Conservation (phyloP, 192 early-diverging fungal genomes). For the Backusella circina region DNA sequence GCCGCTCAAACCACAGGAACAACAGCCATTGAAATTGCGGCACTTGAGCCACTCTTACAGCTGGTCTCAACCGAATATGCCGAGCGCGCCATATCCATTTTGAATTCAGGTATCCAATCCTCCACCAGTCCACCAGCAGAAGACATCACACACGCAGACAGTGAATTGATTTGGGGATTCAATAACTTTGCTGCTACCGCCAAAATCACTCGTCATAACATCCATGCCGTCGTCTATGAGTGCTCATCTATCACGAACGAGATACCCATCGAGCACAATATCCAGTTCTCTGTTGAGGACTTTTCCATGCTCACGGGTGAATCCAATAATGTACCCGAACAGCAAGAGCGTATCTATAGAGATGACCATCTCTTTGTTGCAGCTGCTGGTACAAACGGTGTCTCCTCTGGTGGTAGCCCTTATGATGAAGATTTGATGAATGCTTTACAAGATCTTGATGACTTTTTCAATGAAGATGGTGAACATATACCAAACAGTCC, state of each 20-base stretch:
- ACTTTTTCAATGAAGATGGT: slow-evolving; percentile 38
- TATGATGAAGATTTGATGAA: slow-evolving; percentile 36
- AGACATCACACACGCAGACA: slow-evolving; percentile 13
- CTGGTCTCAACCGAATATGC: slow-evolving; percentile 62
- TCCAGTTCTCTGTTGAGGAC: slow-evolving; percentile 35
- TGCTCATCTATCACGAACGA: slow-evolving; percentile 35
- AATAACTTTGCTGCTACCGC: slow-evolving; percentile 19
- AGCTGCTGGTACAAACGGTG: neutral
- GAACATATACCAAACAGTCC: slow-evolving; percentile 16
- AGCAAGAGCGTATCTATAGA: slow-evolving; percentile 1
- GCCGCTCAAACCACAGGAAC: neutral
- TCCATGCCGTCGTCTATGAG: slow-evolving; percentile 42
- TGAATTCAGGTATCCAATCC: slow-evolving; percentile 60
- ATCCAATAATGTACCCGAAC: neutral
- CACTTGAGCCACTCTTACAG: slow-evolving; percentile 65
- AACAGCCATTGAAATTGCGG: slow-evolving; percentile 52
- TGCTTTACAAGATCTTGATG: slow-evolving; percentile 41
- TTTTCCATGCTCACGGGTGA: slow-evolving; percentile 28
- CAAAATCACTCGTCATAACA: slow-evolving; percentile 37
- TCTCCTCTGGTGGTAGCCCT: neutral
- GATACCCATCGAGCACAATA: slow-evolving; percentile 27
- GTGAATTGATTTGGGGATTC: slow-evolving; percentile 31
- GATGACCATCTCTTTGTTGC: neutral
- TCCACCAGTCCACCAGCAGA: slow-evolving; percentile 1
- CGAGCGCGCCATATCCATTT: slow-evolving; percentile 64